A percentile compares a stretch with the other conserved stretches of the same genome.
Evolutionary conservation across 2,329 filamentous ascomycete genomes (phyloP).

Genomic region (Ceratocystis eucalypticola): DNA sequence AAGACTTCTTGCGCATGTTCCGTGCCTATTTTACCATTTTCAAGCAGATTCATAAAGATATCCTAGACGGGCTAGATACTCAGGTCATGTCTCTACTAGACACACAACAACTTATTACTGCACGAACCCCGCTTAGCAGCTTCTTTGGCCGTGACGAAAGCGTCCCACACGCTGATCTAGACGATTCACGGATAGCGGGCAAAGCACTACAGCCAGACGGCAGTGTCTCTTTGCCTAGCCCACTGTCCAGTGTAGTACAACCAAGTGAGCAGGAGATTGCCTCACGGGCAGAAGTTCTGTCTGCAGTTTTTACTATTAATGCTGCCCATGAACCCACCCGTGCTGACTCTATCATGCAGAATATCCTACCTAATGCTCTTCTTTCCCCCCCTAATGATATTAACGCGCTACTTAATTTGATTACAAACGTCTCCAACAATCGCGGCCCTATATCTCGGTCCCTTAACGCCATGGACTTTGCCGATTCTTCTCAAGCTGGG

Average conservation of each 20-base stretch:
- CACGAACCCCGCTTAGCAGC: constrained; percentile 61
- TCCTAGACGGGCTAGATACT: constrained; percentile 63
- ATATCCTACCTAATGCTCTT: constrained; percentile 23
- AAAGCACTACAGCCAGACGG: constrained; percentile 51
- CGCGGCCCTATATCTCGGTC: background rate
- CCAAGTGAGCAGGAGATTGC: constrained; percentile 48
- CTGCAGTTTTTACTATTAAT: constrained; percentile 33
- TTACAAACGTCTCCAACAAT: constrained; percentile 6
- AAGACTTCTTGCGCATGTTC: constrained; percentile 84
- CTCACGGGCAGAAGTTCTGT: constrained; percentile 47
- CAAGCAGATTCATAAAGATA: constrained; percentile 77
- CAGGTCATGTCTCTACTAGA: constrained; percentile 63
- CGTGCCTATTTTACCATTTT: constrained; percentile 83
- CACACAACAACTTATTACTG: constrained; percentile 60
- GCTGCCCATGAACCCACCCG: constrained; percentile 12
- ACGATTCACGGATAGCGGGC: constrained; percentile 46
- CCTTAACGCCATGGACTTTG: background rate
- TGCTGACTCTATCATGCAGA: constrained; percentile 5
- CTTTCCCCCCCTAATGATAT: constrained; percentile 20
- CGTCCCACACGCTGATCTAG: constrained; percentile 49
- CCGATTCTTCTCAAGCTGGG: background rate
- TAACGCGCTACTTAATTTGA: constrained; percentile 14
- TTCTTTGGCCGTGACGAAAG: constrained; percentile 59
- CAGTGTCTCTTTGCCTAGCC: constrained; percentile 49
- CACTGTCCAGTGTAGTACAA: constrained; percentile 41